A percentile compares a stretch with the other conserved stretches of the same genome.
Conservation (phyloP, 305 asterid species). For the Solanum hybrid region DNA sequence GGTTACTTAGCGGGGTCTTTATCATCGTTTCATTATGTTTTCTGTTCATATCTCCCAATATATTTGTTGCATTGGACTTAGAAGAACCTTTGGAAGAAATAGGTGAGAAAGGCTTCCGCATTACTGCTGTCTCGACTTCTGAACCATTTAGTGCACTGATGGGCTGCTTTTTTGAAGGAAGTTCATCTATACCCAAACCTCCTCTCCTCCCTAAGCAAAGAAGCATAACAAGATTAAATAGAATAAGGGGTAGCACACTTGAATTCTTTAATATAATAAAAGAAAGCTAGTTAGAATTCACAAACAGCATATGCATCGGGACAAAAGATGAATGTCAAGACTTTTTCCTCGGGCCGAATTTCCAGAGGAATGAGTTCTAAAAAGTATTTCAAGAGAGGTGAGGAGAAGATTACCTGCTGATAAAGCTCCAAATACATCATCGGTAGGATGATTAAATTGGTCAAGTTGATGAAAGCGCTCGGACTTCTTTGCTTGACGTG, state of each 20-base stretch:
- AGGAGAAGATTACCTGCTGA: slow-evolving; percentile 50
- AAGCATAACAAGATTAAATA: not conserved
- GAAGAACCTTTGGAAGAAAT: slow-evolving; percentile 68
- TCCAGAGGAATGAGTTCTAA: not conserved
- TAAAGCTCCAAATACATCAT: slow-evolving; percentile 45
- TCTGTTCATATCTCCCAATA: slow-evolving; percentile 48
- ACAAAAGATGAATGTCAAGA: not conserved
- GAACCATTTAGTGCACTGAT: not conserved
- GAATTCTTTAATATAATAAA: not conserved
- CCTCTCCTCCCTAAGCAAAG: slow-evolving; percentile 70
- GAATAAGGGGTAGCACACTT: not conserved
- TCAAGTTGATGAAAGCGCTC: slow-evolving; percentile 37
- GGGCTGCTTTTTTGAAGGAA: slow-evolving; percentile 14
- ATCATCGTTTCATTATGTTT: slow-evolving; percentile 38
- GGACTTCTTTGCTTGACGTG: slow-evolving; percentile 51
- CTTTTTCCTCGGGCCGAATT: not conserved
- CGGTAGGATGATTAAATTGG: slow-evolving; percentile 23
- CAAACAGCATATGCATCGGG: not conserved
- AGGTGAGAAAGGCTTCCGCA: slow-evolving; percentile 89
- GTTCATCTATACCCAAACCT: slow-evolving; percentile 72
- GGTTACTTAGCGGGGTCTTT: slow-evolving; percentile 28
- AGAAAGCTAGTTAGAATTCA: not conserved
- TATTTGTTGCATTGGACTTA: slow-evolving; percentile 41
- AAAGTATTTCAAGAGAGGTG: not conserved
- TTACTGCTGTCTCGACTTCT: slow-evolving; percentile 6